phyloP scores from a whole-genome alignment of 805 yeast species.

The Lipomyces orientalis region DNA sequence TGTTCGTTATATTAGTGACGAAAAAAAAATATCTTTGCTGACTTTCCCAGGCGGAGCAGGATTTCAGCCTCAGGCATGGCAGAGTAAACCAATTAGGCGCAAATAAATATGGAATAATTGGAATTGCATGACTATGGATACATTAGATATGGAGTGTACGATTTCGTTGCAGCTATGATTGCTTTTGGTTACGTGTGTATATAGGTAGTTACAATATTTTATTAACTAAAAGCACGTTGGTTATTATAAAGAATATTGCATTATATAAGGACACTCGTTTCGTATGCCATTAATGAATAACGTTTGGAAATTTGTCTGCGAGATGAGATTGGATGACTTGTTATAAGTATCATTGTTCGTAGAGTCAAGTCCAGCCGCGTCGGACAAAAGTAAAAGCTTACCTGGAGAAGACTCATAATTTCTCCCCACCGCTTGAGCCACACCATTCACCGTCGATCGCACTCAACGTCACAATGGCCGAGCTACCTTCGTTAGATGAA shows the following conservation, averaged over 20 bases:
- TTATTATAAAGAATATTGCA: not conserved
- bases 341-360: no score
- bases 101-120: not conserved
- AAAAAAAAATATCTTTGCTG: not conserved
- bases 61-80: conserved; percentile 23
- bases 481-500: conserved; percentile 18
- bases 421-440: not conserved
- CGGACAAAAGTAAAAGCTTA: not conserved
- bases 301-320: not conserved
- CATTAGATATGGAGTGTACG: not conserved
- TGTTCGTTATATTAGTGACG: not conserved
- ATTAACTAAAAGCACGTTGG: not conserved
- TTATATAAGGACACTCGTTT: not conserved
- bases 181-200: not conserved
- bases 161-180: no score
- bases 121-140: not conserved
- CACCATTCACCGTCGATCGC: not conserved
- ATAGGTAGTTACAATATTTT: not conserved
- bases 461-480: conserved; percentile 18
- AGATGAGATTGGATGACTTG: not conserved
- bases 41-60: conserved; percentile 6
- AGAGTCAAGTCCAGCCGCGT: no score
- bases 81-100: conserved; percentile 20
- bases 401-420: not conserved
- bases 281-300: no score